A percentile compares a stretch with the other conserved stretches of the same genome.
These are phyloP conservation scores for Colletotrichum musicola DNA, from an alignment of 2,329 filamentous ascomycete genomes.

Conservation along the genomic window DNA sequence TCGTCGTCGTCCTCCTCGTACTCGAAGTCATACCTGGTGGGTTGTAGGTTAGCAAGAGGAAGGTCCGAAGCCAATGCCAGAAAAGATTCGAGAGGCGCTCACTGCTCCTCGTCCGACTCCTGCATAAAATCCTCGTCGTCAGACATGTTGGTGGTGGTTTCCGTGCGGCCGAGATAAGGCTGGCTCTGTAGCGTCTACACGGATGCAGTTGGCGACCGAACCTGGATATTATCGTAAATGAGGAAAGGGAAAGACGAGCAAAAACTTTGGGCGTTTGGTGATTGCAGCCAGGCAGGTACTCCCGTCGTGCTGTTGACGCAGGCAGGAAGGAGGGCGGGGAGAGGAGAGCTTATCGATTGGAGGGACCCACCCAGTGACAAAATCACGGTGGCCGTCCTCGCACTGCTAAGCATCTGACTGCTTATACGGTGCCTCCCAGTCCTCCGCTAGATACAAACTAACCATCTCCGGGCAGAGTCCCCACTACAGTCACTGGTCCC, in stretches of 20 bases:
- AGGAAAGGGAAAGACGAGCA: not conserved
- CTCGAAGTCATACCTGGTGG: conserved; percentile 86
- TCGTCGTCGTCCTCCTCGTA: conserved; percentile 95
- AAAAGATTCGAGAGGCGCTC: conserved; percentile 33
- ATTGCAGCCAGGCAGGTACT: conserved; percentile 18
- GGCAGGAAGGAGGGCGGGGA: conserved; percentile 29
- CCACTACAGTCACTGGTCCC: too few species aligned
- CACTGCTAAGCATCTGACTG: too few species aligned
- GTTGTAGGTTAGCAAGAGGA: conserved; percentile 36
- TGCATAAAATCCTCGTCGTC: conserved; percentile 66
- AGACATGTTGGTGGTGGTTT: conserved; percentile 55
- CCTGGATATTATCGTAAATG: not conserved
- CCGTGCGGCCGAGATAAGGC: too few species aligned
- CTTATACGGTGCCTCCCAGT: too few species aligned
- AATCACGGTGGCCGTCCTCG: too few species aligned
- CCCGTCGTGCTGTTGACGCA: conserved; percentile 1
- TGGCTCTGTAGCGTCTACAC: too few species aligned
- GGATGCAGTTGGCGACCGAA: not conserved
- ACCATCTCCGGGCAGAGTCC: too few species aligned
- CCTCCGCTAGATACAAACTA: too few species aligned
- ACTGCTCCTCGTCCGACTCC: conserved; percentile 62
- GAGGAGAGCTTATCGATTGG: conserved; percentile 40
- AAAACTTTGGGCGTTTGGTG: not conserved
- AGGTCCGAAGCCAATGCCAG: not conserved
- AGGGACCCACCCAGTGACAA: conserved; percentile 10